These are phyloP conservation scores for Orbilia javanica DNA, from an alignment of 2,329 filamentous ascomycete species.

Conservation along the genomic window DNA sequence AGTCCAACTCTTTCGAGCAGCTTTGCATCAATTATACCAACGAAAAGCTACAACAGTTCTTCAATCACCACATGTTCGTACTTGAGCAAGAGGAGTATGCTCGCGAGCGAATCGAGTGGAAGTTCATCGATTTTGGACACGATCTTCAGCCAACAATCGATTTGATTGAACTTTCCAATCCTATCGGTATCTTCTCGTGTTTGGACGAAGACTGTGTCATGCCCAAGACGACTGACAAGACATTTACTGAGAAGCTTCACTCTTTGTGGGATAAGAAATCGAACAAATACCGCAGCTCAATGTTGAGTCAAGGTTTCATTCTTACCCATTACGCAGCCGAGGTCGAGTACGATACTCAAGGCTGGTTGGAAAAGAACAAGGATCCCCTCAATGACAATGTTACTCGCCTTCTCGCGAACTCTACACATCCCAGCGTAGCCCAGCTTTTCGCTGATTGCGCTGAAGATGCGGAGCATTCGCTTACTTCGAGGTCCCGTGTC, in stretches of 20 bases:
- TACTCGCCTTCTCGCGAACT: slow-evolving; percentile 85
- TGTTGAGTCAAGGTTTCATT: slow-evolving; percentile 90
- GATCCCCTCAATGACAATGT: slow-evolving; percentile 98
- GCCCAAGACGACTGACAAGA: slow-evolving; percentile 97
- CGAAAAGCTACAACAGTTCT: slow-evolving; percentile 98
- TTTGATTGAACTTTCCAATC: slow-evolving; percentile 93
- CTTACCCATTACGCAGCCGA: slow-evolving; percentile 98
- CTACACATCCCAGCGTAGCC: slow-evolving; percentile 84
- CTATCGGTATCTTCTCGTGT: slow-evolving; percentile 98
- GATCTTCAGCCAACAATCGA: slow-evolving; percentile 98
- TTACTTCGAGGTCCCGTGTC: slow-evolving; percentile 79
- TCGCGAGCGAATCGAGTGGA: slow-evolving; percentile 97
- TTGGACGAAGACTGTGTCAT: slow-evolving; percentile 98
- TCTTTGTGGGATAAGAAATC: slow-evolving; percentile 96
- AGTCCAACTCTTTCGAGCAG: slow-evolving; percentile 95
- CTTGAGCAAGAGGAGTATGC: slow-evolving; percentile 98
- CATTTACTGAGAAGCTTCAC: slow-evolving; percentile 98
- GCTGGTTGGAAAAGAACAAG: slow-evolving; percentile 99
- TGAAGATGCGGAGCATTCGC: slow-evolving; percentile 79
- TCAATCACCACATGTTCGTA: slow-evolving; percentile 99
- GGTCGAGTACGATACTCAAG: slow-evolving; percentile 94
- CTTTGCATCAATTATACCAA: slow-evolving; percentile 99
- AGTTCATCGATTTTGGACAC: slow-evolving; percentile 98
- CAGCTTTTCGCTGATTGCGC: slow-evolving; percentile 88
- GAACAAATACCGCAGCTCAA: slow-evolving; percentile 88